phyloP scores from a whole-genome alignment of 768 basidiomycete genomes.

The Tubosaeta brunneosetosa region DNA sequence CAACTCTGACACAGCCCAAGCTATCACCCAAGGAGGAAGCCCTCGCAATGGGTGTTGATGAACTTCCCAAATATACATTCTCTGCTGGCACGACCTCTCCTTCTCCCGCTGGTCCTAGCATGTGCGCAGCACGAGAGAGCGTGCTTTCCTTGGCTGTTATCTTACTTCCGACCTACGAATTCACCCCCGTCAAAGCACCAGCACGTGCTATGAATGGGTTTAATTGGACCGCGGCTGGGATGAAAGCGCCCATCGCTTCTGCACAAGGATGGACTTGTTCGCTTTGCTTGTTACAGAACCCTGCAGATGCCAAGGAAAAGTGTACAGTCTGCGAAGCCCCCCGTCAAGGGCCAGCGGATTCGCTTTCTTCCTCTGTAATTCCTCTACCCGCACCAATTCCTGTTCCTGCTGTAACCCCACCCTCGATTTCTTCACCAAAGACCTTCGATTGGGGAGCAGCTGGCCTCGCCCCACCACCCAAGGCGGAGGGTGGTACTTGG shows the following conservation, averaged over 20 bases:
- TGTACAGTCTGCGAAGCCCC: constrained; percentile 44
- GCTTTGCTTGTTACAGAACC: constrained; percentile 43
- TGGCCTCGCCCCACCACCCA: constrained; percentile 29
- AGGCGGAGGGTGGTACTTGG: constrained; percentile 30
- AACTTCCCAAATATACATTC: constrained; percentile 36
- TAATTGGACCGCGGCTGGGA: constrained; percentile 59
- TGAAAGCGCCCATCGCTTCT: constrained; percentile 39
- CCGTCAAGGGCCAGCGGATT: constrained; percentile 18
- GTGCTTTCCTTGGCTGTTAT: constrained; percentile 38
- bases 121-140: constrained; percentile 25
- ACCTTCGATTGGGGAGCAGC: constrained; percentile 39
- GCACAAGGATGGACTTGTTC: constrained; percentile 52
- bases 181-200: constrained; percentile 21
- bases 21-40: constrained; percentile 27
- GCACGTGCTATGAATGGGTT: constrained; percentile 38
- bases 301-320: constrained; percentile 36
- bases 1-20: constrained; percentile 17
- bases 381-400: background rate
- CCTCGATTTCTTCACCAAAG: constrained; percentile 9
- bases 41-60: constrained; percentile 24
- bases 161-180: constrained; percentile 45
- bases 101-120: constrained; percentile 18
- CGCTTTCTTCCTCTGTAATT: constrained; percentile 11
- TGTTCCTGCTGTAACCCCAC: background rate
- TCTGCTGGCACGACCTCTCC: constrained; percentile 9